Percentiles rank a stretch among this genome's conserved stretches.
Conservation (phyloP, 2,329 filamentous ascomycete species). For the Elsinoe necatrix region DNA sequence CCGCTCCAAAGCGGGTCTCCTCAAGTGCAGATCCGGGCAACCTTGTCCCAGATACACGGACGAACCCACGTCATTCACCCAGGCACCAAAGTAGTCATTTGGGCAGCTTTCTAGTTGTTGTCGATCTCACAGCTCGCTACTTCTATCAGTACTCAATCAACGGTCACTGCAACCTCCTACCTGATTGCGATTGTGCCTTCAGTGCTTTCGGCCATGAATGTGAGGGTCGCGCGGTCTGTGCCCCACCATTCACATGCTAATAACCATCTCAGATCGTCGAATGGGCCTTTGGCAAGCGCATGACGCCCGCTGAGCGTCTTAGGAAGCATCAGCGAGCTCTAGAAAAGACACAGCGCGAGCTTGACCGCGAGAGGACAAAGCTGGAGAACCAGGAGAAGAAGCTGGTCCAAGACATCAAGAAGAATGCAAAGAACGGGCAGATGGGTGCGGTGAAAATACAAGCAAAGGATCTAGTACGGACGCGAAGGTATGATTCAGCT, state of each 20-base stretch:
- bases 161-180: background rate
- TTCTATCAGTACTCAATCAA: background rate
- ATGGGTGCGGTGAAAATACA: conserved; percentile 99
- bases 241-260: conserved; percentile 4
- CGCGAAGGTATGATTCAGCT: conserved; percentile 52
- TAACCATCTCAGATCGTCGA: conserved; percentile 69
- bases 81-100: conserved; percentile 2
- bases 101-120: background rate
- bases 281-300: conserved; percentile 98
- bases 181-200: background rate
- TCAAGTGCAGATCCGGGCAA: conserved; percentile 1
- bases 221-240: conserved; percentile 31
- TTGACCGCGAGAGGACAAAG: conserved; percentile 90
- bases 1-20: conserved; percentile 1
- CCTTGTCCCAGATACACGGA: conserved; percentile 3
- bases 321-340: conserved; percentile 93
- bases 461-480: conserved; percentile 91
- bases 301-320: conserved; percentile 88
- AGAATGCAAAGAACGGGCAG: conserved; percentile 94
- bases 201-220: conserved; percentile 44
- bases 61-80: conserved; percentile 7
- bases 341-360: conserved; percentile 92
- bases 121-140: background rate
- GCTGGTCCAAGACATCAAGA: conserved; percentile 90
- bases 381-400: conserved; percentile 99